These are phyloP conservation scores for Hymenoscyphus linearis DNA, from an alignment of 2,329 filamentous ascomycete species.

Conservation along the genomic window DNA sequence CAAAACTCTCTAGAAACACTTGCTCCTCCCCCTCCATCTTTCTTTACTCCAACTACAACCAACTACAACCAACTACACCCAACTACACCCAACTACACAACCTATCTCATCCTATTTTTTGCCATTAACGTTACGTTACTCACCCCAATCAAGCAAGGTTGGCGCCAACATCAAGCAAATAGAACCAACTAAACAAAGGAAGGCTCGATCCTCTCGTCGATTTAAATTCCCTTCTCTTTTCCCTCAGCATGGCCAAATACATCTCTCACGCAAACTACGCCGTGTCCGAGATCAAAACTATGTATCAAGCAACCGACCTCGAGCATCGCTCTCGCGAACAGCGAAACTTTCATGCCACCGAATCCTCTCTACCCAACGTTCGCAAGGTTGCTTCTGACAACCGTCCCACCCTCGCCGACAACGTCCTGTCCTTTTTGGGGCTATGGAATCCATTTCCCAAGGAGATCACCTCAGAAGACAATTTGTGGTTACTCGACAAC, in stretches of 20 bases:
- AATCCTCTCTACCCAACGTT: constrained; percentile 41
- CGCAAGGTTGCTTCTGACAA: constrained; percentile 24
- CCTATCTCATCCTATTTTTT: neutral
- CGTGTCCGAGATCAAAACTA: neutral
- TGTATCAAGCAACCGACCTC: constrained; percentile 3
- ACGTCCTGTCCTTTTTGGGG: constrained; percentile 47
- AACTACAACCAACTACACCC: neutral
- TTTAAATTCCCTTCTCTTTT: neutral
- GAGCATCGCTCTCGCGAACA: constrained; percentile 40
- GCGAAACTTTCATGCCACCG: constrained; percentile 44
- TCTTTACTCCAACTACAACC: neutral
- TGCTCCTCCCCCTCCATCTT: neutral
- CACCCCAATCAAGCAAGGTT: neutral
- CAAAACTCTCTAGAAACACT: neutral
- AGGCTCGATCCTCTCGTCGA: neutral
- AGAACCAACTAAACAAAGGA: neutral
- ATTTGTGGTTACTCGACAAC: constrained; percentile 87
- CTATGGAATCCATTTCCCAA: constrained; percentile 52
- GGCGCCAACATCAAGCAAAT: neutral
- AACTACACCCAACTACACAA: neutral
- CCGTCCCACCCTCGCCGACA: constrained; percentile 22
- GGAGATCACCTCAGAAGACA: constrained; percentile 55
- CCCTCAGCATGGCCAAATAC: constrained; percentile 1
- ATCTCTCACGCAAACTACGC: constrained; percentile 1
- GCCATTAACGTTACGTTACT: neutral